Base-by-base conservation (phyloP, 148 eudicot species). In the Oxyria digyna region DNA sequence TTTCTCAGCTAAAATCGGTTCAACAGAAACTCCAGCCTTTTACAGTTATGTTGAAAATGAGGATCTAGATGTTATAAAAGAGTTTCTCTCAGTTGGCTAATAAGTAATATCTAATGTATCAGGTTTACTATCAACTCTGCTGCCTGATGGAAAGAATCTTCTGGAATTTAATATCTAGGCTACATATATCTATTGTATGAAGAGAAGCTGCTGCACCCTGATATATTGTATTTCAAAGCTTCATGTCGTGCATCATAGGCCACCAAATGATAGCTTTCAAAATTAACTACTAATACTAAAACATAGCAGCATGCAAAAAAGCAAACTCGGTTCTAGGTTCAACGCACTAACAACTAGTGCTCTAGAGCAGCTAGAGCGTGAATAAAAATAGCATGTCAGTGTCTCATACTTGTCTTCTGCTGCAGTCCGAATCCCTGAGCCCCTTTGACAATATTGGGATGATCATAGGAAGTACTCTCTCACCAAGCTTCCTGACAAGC, bases 401-500 rank as follows among this genome's bases (percentile, higher is more conserved):
- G 69, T 18, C 54, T 46, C 93, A 71, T 79, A 90, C 98, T 66
- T 94, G 98, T 94, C 98, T 86, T 83, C 95, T 85, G 72, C 92
- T 71, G 10, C 90, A 74, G 73, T 83, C 78, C 40, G 96, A 83
- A 75, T 94, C 97, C 52, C 80, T 86, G 31, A 90, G 81, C 52
- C 98, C 98, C 78, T 70, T 67, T 13, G 98, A 87, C 73, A 94
- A 72, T 69, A 94, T 94, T 14, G 98, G 98, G 45, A 94, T 88
- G 68, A 94, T 87, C 80, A 88, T 57, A 62, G 98, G 90, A 78
- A 94, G 91, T 68, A 94, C 98, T 84, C 98, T 94, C 57, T 94
- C 98, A 72, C 98, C 98, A 68, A 94, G 96, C 85, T 94, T 94
- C 78, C 92, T 78, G 66, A 94, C 98, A 74, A 94, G 98, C 78